phyloP scores from a whole-genome alignment of 768 basidiomycete species.

The Russula virescens region DNA sequence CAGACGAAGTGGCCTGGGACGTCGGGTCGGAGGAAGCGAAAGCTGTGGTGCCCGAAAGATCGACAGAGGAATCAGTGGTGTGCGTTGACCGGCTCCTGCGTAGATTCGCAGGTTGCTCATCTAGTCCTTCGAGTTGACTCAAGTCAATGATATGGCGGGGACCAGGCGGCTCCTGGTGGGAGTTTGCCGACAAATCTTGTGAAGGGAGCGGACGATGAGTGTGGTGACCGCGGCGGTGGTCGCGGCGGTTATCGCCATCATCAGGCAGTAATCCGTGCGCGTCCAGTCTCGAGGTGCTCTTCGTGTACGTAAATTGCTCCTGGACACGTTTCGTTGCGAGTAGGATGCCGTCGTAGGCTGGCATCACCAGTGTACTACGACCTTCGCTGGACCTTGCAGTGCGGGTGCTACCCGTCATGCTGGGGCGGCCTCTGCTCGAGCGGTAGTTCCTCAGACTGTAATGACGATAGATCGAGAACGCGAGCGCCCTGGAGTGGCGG shows the following conservation, averaged over 20 bases:
- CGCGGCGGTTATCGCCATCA: constrained; percentile 9
- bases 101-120: not conserved
- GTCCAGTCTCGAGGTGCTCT: constrained; percentile 22
- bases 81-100: not conserved
- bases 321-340: constrained; percentile 74
- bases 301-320: constrained; percentile 44
- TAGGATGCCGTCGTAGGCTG: constrained; percentile 41
- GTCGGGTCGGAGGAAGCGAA: constrained; percentile 4
- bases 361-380: constrained; percentile 9
- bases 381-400: constrained; percentile 17
- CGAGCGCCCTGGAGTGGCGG: constrained; percentile 73
- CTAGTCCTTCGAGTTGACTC: not conserved
- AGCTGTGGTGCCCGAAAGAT: constrained; percentile 12
- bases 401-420: constrained; percentile 22
- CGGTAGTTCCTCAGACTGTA: constrained; percentile 35
- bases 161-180: not conserved
- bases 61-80: constrained; percentile 13
- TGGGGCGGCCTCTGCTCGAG: constrained; percentile 16
- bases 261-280: constrained; percentile 10
- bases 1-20: not conserved
- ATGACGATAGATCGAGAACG: constrained; percentile 73
- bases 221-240: not conserved
- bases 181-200: constrained; percentile 3
- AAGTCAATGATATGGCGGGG: constrained; percentile 5
- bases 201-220: not conserved